Conservation (phyloP, 2,329 filamentous ascomycete genomes). For the Colletotrichum coccodes region DNA sequence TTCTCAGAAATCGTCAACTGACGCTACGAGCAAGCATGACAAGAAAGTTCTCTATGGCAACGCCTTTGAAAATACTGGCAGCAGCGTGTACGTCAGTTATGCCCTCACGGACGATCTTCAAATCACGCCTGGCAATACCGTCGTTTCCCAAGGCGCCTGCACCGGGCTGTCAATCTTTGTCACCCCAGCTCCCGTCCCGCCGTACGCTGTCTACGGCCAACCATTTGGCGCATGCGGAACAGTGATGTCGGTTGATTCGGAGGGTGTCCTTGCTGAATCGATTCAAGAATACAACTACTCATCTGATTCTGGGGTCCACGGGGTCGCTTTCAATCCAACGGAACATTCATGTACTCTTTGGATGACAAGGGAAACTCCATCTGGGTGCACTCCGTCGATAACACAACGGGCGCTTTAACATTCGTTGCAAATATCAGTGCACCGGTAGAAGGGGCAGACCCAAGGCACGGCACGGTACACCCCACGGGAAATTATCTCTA, state of each 20-base stretch:
- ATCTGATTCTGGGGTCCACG: not conserved
- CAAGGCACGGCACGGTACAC: constrained; percentile 41
- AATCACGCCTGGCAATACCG: not conserved
- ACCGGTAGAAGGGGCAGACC: constrained; percentile 35
- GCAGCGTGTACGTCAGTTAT: constrained; percentile 9
- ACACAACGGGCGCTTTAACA: constrained; percentile 31
- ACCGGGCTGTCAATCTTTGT: constrained; percentile 3
- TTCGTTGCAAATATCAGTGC: constrained; percentile 36
- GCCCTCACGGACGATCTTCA: not conserved
- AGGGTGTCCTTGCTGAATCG: constrained; percentile 1
- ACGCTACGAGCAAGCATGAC: not conserved
- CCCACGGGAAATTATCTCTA: constrained; percentile 41
- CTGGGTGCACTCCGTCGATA: constrained; percentile 41
- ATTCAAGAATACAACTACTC: constrained; percentile 19
- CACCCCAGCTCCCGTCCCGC: not conserved
- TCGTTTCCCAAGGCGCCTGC: not conserved
- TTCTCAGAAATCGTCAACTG: not conserved
- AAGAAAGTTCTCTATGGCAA: constrained; percentile 5
- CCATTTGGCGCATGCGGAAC: constrained; percentile 13
- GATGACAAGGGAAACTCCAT: constrained; percentile 44
- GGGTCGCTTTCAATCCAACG: not conserved
- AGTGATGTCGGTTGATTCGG: constrained; percentile 1
- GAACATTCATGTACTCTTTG: constrained; percentile 41
- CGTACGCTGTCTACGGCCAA: constrained; percentile 3
- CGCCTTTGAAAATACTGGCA: not conserved